phyloP scores from a whole-genome alignment of 2,329 filamentous ascomycete genomes.

The Ophiostoma sp. region DNA sequence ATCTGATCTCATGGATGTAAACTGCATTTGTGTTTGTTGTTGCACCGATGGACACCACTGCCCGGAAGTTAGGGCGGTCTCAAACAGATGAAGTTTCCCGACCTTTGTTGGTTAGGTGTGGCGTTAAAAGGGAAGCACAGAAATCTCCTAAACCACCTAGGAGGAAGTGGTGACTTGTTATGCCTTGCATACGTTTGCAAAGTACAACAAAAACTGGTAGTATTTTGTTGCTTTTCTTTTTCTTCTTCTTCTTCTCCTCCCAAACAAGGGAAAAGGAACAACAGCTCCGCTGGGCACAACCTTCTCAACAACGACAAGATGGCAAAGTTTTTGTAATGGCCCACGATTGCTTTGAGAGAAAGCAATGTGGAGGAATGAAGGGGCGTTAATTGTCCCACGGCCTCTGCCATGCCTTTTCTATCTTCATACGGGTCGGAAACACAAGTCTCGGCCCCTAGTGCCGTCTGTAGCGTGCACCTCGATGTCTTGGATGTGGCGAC shows the following conservation, averaged over 20 bases:
- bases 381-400: background rate
- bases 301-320: background rate
- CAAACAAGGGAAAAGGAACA: background rate
- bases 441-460: background rate
- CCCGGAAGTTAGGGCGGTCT: slow-evolving; percentile 1
- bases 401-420: background rate
- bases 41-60: background rate
- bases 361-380: background rate
- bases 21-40: slow-evolving; percentile 14
- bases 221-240: too few species aligned
- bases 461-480: background rate
- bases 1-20: background rate
- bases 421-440: background rate
- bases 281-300: background rate
- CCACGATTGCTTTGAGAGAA: background rate
- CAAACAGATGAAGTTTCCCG: slow-evolving; percentile 4
- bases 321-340: background rate
- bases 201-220: background rate
- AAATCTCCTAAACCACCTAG: background rate
- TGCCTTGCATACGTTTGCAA: background rate
- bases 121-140: background rate
- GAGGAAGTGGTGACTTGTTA: too few species aligned
- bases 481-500: slow-evolving; percentile 5
- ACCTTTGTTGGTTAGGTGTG: background rate
- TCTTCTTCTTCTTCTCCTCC: too few species aligned